Evolutionary conservation across 2,329 filamentous ascomycete species (phyloP).

Genomic region (Cladosporium sp.): DNA sequence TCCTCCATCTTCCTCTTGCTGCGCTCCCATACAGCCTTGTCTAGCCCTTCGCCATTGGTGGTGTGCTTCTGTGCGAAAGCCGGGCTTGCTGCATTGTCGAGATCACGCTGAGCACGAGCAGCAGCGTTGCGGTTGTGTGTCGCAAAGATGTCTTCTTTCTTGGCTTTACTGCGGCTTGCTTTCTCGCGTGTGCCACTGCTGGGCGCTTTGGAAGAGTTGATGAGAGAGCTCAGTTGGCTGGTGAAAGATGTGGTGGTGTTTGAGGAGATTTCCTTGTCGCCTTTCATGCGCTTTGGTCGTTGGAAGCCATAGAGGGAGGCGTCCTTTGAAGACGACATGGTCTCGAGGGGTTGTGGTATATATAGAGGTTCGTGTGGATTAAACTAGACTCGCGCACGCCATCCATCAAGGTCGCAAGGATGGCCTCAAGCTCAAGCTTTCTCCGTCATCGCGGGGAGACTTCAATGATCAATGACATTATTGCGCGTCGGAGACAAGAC

Average conservation of each 20-base stretch:
- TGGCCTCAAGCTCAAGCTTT: not conserved
- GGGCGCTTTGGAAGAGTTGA: slow-evolving; percentile 49
- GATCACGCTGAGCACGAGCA: slow-evolving; percentile 56
- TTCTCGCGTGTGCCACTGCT: slow-evolving; percentile 33
- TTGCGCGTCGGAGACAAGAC: too few species aligned
- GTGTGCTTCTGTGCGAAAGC: slow-evolving; percentile 59
- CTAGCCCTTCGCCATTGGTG: slow-evolving; percentile 59
- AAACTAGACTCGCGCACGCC: not conserved
- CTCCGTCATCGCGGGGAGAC: not conserved
- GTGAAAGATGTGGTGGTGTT: slow-evolving; percentile 78
- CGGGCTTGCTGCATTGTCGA: slow-evolving; percentile 51
- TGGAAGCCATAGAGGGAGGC: slow-evolving; percentile 72
- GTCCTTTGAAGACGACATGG: slow-evolving; percentile 41
- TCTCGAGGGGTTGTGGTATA: not conserved
- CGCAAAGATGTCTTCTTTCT: slow-evolving; percentile 67
- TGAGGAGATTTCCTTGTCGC: slow-evolving; percentile 62
- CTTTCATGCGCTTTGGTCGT: slow-evolving; percentile 58
- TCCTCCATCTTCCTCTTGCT: slow-evolving; percentile 80
- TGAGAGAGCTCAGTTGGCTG: slow-evolving; percentile 79
- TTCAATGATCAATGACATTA: not conserved
- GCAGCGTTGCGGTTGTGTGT: slow-evolving; percentile 59
- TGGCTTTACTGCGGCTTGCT: slow-evolving; percentile 47
- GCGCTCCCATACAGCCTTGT: slow-evolving; percentile 56
- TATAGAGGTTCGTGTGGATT: not conserved
- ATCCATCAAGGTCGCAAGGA: slow-evolving; percentile 5